Base-by-base conservation (phyloP, 345 rosid genomes). In the Citrus inodora region DNA sequence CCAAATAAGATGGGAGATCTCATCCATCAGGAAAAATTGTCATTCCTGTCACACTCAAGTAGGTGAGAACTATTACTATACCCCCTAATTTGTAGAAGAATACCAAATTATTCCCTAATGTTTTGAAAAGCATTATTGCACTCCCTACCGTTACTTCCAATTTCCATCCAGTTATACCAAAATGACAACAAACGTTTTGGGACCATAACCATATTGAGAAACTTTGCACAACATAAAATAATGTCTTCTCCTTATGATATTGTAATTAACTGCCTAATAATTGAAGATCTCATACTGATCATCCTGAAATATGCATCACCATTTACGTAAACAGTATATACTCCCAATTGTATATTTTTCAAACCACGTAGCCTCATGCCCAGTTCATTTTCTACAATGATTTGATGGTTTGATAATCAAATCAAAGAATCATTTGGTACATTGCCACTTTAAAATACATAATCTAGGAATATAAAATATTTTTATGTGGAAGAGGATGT, bases 371-470 rank as follows among this genome's bases (percentile, higher is more conserved):
- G 5, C 56, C 73, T 69, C 35, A 76, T 53, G 48, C 51, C 56
- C 21, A 70, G 25, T 74, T 69, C 10, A 24, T 42, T 69, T n/a
- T 24, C 13, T 37, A 37, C 24, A 75, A 51, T 59, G 67, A 74
- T 53, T 75, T 71, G 66, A 65, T 40, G 61, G 70, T 53, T 75
- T 71, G 66, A 61, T 63, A 56, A 60, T 58, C 28, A 25, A 69
- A 35, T 28, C 40, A 65, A 65, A 21, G 78, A 11, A 25, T 3
- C 33, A 48, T 70, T 16, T 19, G 22, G 7, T 25, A 17, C n/a
- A 61, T 25, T 78, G 64, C 53, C 63, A 61, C 40, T 24, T 60
- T 17, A 46, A 32, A 40, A 8, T 7, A 55, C 10, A 9, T 64
- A 25, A 69, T 42, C 51, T 11, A 11, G 51, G 51, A 4, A 6